Evolutionary conservation across 345 rosid species (phyloP), one percentile per base, ranked within the genome.

Genomic region (Zanthoxylum bungeanum): DNA sequence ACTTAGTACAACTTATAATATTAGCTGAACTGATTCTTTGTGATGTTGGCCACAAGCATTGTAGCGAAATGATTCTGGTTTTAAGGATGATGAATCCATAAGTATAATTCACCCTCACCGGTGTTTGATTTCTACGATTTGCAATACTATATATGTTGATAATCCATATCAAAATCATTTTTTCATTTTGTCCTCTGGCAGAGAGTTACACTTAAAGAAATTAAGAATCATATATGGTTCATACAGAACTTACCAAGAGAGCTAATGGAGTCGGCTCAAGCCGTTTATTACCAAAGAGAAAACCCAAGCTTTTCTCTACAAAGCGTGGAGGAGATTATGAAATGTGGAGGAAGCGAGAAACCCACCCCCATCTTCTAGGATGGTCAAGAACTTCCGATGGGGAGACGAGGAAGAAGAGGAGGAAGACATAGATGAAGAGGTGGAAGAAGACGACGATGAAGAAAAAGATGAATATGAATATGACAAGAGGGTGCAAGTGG

Each of bases 401-500:
- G 96, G 81, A 19, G 85, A 82, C 36, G 87, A 79, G 1, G 89
- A 91, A 3, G 93, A 83, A 16, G 91, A 81, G 58, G 91, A 80
- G 36, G 93, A 84, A 68, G 88, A 80, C 70, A 79, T 83, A 0
- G 96, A 83, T 8, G 92, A 72, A 0, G 88, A 81, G 22, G 85
- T 82, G 5, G 92, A 85, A 1, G 97, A 86, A 9, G 88, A 92
- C 0, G 70, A 69, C 5, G 87, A 87, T 0, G n/a, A n/a, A n/a
- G 91, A 83, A 10, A 94, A 91, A 62, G 98, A 95, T 65, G 98
- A 94, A 78, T n/a, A n/a, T n/a, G n/a, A n/a, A n/a, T 95, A 95
- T 69, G 94, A 95, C 74, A 89, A 91, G 70, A 85, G 86, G 79
- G 91, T 72, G 92, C 97, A 27, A 89, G 97, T 73, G 91, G 95